Evolutionary conservation across 2,329 filamentous ascomycete genomes (phyloP), one percentile per base, ranked within the genome.

Genomic region (Hypomyces perniciosus): DNA sequence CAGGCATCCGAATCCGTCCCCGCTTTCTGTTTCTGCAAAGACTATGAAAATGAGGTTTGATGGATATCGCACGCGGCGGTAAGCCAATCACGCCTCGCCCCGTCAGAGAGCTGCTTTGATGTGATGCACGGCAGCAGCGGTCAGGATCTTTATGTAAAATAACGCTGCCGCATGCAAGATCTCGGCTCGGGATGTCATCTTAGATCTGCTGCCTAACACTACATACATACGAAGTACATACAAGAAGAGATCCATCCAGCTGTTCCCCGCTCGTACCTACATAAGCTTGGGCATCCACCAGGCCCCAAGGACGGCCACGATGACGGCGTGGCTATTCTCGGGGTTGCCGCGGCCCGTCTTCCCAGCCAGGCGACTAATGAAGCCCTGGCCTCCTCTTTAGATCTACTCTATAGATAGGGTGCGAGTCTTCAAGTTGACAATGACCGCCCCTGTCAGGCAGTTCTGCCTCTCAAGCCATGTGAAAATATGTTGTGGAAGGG

Each of bases 41-140:
- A 42, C 43, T 51, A n/a, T 42, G 27, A 42, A 27, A 13, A 33
- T 8, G 41, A 33, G 40, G 29, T 40, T 35, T 35, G 33, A 35
- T 34, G 27, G 40, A n/a, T 13, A 10, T 47, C 28, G 35, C 45
- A 41, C 13, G 27, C 40, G 33, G 20, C 12, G 10, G 20, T 28
- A 45, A 35, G 34, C 50, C 50, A 52, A 52, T 52, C 50, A 52
- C 40, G 7, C 45, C 29, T 48, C 50, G 50, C 50, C 50, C 50
- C 50, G 50, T 52, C 50, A 52, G 33, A 40, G 29, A 8, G 7
- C 37, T 20, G 29, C 45, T 26, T 20, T 20, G 20, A 27, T 35
- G 27, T 35, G 12, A 28, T 35, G 38, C 43, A 46, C 9, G 45
- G 20, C 33, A 3, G 35, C 45, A 40, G 45, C 45, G 48, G 44